Conservation (phyloP, 176 grass and related monocot genomes). For the Hsuehochloa calcarea region DNA sequence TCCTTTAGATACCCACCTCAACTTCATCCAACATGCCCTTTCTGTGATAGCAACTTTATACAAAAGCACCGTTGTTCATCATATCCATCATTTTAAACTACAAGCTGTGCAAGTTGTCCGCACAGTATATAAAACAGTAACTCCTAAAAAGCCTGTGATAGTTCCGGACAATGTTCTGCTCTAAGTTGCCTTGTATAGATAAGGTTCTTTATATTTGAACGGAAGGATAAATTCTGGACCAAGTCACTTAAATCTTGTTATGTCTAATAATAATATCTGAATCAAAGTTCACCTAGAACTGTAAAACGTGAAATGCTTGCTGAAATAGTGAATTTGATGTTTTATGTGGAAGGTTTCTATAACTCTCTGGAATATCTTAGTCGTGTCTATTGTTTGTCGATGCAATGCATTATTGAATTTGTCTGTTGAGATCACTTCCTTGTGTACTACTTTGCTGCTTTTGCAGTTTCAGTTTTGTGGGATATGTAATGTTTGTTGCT, state of each 20-base stretch:
- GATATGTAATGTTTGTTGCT: background rate
- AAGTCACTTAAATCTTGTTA: background rate
- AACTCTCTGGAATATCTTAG: background rate
- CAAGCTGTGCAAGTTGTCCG: background rate
- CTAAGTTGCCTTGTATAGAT: background rate
- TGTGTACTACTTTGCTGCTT: background rate
- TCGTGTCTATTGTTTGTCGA: background rate
- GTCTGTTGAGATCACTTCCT: background rate
- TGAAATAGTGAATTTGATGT: background rate
- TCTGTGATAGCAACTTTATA: background rate
- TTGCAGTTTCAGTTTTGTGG: background rate
- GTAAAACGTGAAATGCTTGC: background rate
- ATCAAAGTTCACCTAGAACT: background rate
- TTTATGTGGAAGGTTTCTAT: background rate
- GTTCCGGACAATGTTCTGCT: background rate
- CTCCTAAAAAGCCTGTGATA: background rate
- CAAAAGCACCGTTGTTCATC: conserved; percentile 18
- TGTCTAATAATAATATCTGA: background rate
- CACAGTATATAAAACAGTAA: background rate
- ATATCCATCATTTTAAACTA: background rate
- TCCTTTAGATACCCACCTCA: background rate
- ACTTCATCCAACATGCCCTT: background rate
- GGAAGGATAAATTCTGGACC: background rate
- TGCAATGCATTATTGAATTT: conserved; percentile 8
- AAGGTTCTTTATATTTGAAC: background rate